A percentile compares a stretch with the other conserved stretches of the same genome.
Conservation (phyloP, 2,329 filamentous ascomycete genomes). For the Colletotrichum nymphaeae region DNA sequence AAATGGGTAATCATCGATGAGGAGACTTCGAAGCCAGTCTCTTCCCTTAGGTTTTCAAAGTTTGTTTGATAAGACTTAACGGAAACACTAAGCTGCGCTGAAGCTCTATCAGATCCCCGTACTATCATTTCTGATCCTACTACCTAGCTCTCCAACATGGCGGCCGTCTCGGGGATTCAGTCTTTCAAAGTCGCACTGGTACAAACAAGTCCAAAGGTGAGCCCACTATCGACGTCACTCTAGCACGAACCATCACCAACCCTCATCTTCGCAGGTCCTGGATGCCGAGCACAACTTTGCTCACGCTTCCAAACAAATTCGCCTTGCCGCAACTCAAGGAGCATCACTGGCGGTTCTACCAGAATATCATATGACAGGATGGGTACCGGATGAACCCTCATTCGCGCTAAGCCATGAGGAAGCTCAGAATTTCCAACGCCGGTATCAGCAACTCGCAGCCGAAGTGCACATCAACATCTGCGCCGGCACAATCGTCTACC, state of each 20-base stretch:
- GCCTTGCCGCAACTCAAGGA: slow-evolving; percentile 13
- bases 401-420: slow-evolving; percentile 21
- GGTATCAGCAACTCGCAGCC: slow-evolving; percentile 63
- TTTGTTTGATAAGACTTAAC: neutral
- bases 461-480: slow-evolving; percentile 63
- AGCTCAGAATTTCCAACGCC: slow-evolving; percentile 50
- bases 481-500: slow-evolving; percentile 74
- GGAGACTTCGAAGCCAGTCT: neutral
- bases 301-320: slow-evolving; percentile 17
- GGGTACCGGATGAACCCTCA: slow-evolving; percentile 23
- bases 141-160: neutral
- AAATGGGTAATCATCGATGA: slow-evolving; percentile 4
- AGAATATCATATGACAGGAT: slow-evolving; percentile 30
- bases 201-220: slow-evolving; percentile 26
- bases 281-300: slow-evolving; percentile 23
- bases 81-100: neutral
- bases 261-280: neutral
- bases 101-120: neutral
- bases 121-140: no score
- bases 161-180: neutral
- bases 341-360: slow-evolving; percentile 25
- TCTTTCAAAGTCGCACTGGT: slow-evolving; percentile 26
- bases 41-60: neutral
- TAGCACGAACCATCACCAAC: neutral
- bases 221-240: neutral